phyloP scores from a whole-genome alignment of 2,329 filamentous ascomycete genomes.

The Chrysoporthe austroafricana region DNA sequence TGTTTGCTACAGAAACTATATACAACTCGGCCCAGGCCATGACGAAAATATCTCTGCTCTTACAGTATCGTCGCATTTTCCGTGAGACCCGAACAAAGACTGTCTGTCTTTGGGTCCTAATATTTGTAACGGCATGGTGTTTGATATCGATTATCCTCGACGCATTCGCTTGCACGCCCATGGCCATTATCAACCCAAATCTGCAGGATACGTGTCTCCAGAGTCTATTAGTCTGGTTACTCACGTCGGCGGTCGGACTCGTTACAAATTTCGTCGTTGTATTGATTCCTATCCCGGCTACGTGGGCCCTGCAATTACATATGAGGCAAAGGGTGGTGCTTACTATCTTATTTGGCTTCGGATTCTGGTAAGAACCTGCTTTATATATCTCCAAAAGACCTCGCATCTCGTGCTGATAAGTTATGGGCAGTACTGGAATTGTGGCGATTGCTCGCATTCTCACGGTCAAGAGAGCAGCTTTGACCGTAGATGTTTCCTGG shows the following conservation, averaged over 20 bases:
- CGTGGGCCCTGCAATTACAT: constrained; percentile 32
- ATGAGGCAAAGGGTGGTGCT: constrained; percentile 34
- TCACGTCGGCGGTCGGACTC: constrained; percentile 36
- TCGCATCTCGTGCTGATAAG: not conserved
- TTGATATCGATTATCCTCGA: constrained; percentile 37
- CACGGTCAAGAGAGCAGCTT: constrained; percentile 33
- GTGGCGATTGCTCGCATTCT: constrained; percentile 38
- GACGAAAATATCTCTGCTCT: constrained; percentile 43
- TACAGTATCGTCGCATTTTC: constrained; percentile 47
- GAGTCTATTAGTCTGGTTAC: constrained; percentile 36
- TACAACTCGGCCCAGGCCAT: constrained; percentile 41
- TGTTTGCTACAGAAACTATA: constrained; percentile 40
- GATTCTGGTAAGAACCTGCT: constrained; percentile 33
- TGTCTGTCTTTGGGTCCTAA: constrained; percentile 33
- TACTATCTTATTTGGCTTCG: constrained; percentile 33
- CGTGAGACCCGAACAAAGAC: constrained; percentile 32
- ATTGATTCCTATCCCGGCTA: constrained; percentile 34
- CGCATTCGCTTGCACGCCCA: constrained; percentile 36
- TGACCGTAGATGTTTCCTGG: constrained; percentile 36
- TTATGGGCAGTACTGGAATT: constrained; percentile 31
- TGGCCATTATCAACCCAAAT: constrained; percentile 32
- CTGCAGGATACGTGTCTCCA: constrained; percentile 34
- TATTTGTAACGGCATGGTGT: constrained; percentile 37
- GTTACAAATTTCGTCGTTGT: constrained; percentile 36
- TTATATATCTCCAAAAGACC: not conserved